Evolutionary conservation across 768 basidiomycete genomes (phyloP).

Genomic region (Crucibulum laeve): DNA sequence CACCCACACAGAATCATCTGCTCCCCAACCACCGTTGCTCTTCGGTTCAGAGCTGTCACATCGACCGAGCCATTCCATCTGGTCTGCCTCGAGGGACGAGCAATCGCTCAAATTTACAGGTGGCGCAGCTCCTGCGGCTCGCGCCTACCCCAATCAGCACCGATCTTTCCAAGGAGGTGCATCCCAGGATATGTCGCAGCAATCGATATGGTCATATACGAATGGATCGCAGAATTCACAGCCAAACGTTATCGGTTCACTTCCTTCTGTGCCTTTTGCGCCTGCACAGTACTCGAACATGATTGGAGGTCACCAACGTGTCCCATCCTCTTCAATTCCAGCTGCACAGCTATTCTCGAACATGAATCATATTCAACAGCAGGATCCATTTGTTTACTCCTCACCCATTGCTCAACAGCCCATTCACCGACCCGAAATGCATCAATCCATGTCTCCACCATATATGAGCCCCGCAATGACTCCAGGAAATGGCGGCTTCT

Average conservation of each 20-base stretch:
- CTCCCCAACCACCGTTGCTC: conserved; percentile 39
- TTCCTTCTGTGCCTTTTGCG: conserved; percentile 16
- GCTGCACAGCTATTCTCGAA: conserved; percentile 16
- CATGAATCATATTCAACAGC: conserved; percentile 14
- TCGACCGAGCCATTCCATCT: conserved; percentile 53
- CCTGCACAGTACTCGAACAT: conserved; percentile 10
- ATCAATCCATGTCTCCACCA: conserved; percentile 9
- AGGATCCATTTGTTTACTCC: conserved; percentile 23
- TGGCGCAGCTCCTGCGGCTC: conserved; percentile 18
- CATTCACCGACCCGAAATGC: conserved; percentile 17
- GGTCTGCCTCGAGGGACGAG: conserved; percentile 59
- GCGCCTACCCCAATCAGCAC: conserved; percentile 23
- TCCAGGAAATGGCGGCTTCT: conserved; percentile 11
- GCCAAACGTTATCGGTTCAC: conserved; percentile 17
- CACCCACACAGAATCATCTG: conserved; percentile 20
- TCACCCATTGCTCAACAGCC: conserved; percentile 14
- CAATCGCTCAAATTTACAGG: conserved; percentile 30
- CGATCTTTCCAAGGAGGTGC: conserved; percentile 19
- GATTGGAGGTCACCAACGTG: conserved; percentile 17
- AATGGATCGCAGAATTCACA: conserved; percentile 28
- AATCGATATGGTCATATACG: conserved; percentile 31
- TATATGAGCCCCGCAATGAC: conserved; percentile 11
- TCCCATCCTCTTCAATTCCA: conserved; percentile 19
- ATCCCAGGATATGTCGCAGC: conserved; percentile 24
- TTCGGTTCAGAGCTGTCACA: conserved; percentile 48